These are phyloP conservation scores for Lasiodiplodia hormozganensis DNA, from an alignment of 2,329 filamentous ascomycete genomes.

Conservation along the genomic window DNA sequence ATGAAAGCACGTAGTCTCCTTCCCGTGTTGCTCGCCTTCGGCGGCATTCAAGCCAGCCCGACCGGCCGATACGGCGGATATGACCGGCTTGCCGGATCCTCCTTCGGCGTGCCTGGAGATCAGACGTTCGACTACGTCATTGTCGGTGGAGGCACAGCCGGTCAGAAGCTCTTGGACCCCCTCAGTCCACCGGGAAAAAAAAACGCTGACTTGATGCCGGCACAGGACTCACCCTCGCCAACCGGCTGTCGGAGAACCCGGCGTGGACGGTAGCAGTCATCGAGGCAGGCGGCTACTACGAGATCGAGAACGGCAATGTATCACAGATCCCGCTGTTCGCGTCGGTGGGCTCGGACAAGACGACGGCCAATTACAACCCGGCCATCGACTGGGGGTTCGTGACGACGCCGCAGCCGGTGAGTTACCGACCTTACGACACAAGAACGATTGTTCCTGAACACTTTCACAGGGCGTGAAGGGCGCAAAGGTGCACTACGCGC, in stretches of 20 bases:
- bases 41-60: no score
- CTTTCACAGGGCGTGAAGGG: constrained; percentile 5
- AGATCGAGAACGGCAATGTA: constrained; percentile 36
- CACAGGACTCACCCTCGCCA: constrained; percentile 2
- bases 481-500: constrained; percentile 35
- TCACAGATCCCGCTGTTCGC: constrained; percentile 35
- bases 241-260: constrained; percentile 6
- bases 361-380: constrained; percentile 34
- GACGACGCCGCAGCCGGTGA: constrained; percentile 35
- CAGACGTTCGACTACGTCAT: constrained; percentile 29
- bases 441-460: neutral
- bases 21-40: no score
- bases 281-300: constrained; percentile 32
- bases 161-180: neutral
- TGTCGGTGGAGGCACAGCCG: constrained; percentile 28
- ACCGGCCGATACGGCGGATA: no score
- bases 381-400: constrained; percentile 38
- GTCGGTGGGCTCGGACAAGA: constrained; percentile 30
- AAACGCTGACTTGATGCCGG: no score
- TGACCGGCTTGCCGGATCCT: no score
- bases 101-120: no score
- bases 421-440: no score
- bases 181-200: no score
- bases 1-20: no score
- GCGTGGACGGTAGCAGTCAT: constrained; percentile 24